Evolutionary conservation across 2,329 filamentous ascomycete genomes (phyloP).

Genomic region (Fusarium oligoseptatum): DNA sequence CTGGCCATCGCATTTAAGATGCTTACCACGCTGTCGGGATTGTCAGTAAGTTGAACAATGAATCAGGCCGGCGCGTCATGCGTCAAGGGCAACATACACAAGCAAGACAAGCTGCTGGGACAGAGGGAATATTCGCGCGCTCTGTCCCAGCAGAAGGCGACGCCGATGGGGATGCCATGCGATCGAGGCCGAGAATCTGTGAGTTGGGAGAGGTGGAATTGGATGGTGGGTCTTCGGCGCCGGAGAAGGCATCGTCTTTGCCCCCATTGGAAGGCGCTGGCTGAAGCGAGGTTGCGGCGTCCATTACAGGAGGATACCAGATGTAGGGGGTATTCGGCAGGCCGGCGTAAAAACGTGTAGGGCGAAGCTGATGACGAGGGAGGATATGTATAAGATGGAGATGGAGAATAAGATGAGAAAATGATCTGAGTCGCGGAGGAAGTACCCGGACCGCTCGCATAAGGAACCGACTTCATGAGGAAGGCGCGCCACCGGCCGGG

Average conservation of each 20-base stretch:
- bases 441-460: constrained; percentile 22
- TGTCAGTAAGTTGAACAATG: constrained; percentile 15
- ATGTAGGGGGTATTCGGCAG: constrained; percentile 17
- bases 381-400: constrained; percentile 21
- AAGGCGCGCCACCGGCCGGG: constrained; percentile 4
- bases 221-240: constrained; percentile 33
- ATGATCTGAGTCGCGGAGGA: constrained; percentile 18
- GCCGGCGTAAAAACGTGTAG: constrained; percentile 34
- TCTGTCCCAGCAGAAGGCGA: constrained; percentile 40
- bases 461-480: constrained; percentile 25
- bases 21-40: constrained; percentile 66
- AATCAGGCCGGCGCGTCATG: not conserved
- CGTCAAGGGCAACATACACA: constrained; percentile 60
- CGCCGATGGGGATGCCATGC: constrained; percentile 29
- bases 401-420: constrained; percentile 22
- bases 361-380: constrained; percentile 26
- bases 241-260: constrained; percentile 34
- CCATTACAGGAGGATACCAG: constrained; percentile 39
- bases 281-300: constrained; percentile 18
- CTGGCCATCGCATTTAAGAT: constrained; percentile 81
- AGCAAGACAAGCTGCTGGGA: constrained; percentile 66
- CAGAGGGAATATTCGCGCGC: constrained; percentile 53
- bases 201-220: constrained; percentile 45
- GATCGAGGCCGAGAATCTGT: constrained; percentile 21
- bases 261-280: constrained; percentile 1